Evolutionary conservation across 768 basidiomycete genomes (phyloP).

Genomic region (Podaxis mareebaensis): DNA sequence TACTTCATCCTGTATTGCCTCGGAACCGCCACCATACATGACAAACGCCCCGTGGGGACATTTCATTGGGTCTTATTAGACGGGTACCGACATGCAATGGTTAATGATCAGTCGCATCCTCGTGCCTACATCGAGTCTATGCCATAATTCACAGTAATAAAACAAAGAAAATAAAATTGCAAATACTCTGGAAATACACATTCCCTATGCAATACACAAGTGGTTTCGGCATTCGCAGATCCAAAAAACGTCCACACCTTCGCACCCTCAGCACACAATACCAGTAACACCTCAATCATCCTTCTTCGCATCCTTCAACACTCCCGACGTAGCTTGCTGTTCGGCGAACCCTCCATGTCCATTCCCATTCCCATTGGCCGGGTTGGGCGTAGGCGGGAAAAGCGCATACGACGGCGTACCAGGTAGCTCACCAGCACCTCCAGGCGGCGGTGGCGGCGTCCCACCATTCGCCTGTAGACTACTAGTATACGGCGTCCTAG

Average conservation of each 20-base stretch:
- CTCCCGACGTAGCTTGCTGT: constrained; percentile 24
- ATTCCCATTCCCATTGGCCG: constrained; percentile 28
- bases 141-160: neutral
- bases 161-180: neutral
- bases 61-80: too few species aligned
- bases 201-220: neutral
- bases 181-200: neutral
- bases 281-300: constrained; percentile 30
- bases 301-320: constrained; percentile 31
- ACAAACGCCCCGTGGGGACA: too few species aligned
- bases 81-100: too few species aligned
- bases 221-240: neutral
- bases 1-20: too few species aligned
- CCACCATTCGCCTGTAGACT: constrained; percentile 18
- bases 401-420: constrained; percentile 34
- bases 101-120: too few species aligned
- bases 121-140: too few species aligned
- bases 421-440: constrained; percentile 26
- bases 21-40: too few species aligned
- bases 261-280: neutral
- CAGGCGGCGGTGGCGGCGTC: constrained; percentile 20
- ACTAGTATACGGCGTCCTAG: constrained; percentile 17
- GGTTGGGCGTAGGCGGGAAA: constrained; percentile 35
- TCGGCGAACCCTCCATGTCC: constrained; percentile 20
- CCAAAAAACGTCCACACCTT: neutral